These are phyloP conservation scores for Acer negundo DNA, from an alignment of 345 rosid species.

Conservation along the genomic window DNA sequence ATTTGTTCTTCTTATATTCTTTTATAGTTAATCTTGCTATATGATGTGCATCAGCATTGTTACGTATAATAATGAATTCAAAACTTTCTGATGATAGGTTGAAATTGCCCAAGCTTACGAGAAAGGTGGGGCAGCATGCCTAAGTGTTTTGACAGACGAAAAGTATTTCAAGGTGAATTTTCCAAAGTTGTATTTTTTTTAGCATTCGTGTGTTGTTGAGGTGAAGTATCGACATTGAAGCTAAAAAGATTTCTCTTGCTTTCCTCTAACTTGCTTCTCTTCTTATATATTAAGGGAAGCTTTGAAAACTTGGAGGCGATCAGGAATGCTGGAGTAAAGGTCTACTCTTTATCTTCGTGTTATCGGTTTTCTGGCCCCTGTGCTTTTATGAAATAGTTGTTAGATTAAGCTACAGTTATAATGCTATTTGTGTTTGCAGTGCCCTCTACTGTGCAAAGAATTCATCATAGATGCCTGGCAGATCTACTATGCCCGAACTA, in stretches of 20 bases:
- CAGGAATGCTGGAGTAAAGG: slow-evolving; percentile 81
- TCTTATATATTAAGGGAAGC: slow-evolving; percentile 66
- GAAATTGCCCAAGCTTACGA: slow-evolving; percentile 83
- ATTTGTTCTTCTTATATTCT: background rate
- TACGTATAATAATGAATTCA: background rate
- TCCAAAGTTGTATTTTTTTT: background rate
- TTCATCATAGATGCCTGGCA: slow-evolving; percentile 96
- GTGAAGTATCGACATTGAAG: background rate
- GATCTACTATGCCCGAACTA: slow-evolving; percentile 78
- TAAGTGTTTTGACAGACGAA: slow-evolving; percentile 88
- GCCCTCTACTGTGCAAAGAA: slow-evolving; percentile 91
- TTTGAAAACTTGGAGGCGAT: slow-evolving; percentile 84
- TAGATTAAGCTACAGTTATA: slow-evolving; percentile 24
- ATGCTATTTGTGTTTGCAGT: slow-evolving; percentile 50
- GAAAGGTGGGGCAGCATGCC: slow-evolving; percentile 95
- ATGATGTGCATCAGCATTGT: background rate
- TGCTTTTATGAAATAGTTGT: slow-evolving; percentile 1
- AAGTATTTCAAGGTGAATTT: slow-evolving; percentile 70
- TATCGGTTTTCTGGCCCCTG: slow-evolving; percentile 9
- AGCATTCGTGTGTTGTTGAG: background rate
- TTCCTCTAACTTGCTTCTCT: slow-evolving; percentile 18
- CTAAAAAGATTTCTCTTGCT: slow-evolving; percentile 8
- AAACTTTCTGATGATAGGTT: slow-evolving; percentile 47
- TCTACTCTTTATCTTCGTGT: slow-evolving; percentile 22
- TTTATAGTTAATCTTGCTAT: background rate